Conservation (phyloP, 2,329 filamentous ascomycete genomes). For the Colletotrichum navitas region DNA sequence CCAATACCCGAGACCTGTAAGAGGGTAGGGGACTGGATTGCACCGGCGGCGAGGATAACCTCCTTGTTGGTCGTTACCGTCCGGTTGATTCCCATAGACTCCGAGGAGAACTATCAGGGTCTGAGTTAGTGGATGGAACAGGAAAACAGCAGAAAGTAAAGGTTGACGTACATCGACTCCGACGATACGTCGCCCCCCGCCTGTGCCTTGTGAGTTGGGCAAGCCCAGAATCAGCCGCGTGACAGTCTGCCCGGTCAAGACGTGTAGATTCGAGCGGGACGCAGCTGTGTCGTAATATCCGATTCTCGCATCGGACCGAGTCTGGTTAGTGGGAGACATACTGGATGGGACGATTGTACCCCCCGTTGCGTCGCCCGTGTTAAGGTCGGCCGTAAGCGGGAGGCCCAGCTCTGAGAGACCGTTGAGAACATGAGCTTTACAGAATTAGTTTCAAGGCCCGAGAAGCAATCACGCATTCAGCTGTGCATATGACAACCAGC, state of each 20-base stretch:
- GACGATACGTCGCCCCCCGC: constrained; percentile 42
- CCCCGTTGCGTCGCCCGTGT: constrained; percentile 53
- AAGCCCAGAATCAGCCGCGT: constrained; percentile 51
- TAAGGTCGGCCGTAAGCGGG: constrained; percentile 52
- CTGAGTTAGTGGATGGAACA: background rate
- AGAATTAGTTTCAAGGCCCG: background rate
- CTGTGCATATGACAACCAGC: background rate
- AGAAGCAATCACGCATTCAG: no score
- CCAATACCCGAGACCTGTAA: constrained; percentile 57
- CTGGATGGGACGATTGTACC: constrained; percentile 54
- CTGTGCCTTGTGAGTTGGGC: constrained; percentile 30
- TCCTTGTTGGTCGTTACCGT: constrained; percentile 49
- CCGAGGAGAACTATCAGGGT: constrained; percentile 14
- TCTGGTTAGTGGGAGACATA: constrained; percentile 55
- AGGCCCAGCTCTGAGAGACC: constrained; percentile 55
- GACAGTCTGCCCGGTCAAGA: constrained; percentile 55
- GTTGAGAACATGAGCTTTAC: constrained; percentile 53
- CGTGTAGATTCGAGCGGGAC: constrained; percentile 54
- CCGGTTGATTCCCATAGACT: constrained; percentile 19
- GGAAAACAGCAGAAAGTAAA: background rate
- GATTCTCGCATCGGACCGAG: constrained; percentile 55
- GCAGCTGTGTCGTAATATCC: constrained; percentile 55
- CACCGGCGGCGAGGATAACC: constrained; percentile 58
- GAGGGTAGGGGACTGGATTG: constrained; percentile 57
- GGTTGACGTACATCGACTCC: constrained; percentile 54